Evolutionary conservation across 495 filamentous ascomycete species (phyloP).

Genomic region (Penicillium maclennaniae): DNA sequence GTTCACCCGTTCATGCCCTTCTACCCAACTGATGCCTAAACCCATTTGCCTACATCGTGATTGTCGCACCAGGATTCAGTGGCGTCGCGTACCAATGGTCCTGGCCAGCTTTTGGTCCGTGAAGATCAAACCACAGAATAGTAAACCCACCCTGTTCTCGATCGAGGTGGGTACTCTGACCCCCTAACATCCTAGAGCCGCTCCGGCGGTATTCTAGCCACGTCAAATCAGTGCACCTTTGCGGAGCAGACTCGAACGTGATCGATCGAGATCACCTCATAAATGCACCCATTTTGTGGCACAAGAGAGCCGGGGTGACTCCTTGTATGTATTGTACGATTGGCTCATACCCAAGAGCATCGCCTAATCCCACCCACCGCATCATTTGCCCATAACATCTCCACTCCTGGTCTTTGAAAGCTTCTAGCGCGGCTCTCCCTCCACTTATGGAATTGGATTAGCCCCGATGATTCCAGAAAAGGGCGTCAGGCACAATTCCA

Average conservation of each 20-base stretch:
- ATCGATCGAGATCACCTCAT: conserved; percentile 23
- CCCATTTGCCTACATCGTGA: background rate
- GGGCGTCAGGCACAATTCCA: conserved; percentile 25
- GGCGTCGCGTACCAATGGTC: conserved; percentile 3
- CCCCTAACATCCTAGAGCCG: conserved; percentile 9
- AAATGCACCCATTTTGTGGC: conserved; percentile 1
- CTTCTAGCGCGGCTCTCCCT: conserved; percentile 29
- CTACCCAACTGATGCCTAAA: conserved; percentile 42
- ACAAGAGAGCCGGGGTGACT: conserved; percentile 5
- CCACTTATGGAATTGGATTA: conserved; percentile 21
- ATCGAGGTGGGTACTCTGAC: conserved; percentile 4
- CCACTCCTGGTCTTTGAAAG: conserved; percentile 20
- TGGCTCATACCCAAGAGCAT: conserved; percentile 5
- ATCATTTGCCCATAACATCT: conserved; percentile 15
- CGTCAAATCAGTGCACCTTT: conserved; percentile 14
- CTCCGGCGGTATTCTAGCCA: conserved; percentile 3
- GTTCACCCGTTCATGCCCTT: conserved; percentile 13
- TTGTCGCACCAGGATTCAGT: conserved; percentile 16
- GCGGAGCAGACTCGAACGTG: conserved; percentile 8
- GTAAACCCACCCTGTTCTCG: conserved; percentile 9
- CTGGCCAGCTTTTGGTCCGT: background rate
- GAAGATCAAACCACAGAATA: conserved; percentile 18
- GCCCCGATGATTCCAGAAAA: conserved; percentile 11
- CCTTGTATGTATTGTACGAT: conserved; percentile 9
- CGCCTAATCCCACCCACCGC: conserved; percentile 5